phyloP scores from a whole-genome alignment of 345 rosid genomes.

The Draba incana region DNA sequence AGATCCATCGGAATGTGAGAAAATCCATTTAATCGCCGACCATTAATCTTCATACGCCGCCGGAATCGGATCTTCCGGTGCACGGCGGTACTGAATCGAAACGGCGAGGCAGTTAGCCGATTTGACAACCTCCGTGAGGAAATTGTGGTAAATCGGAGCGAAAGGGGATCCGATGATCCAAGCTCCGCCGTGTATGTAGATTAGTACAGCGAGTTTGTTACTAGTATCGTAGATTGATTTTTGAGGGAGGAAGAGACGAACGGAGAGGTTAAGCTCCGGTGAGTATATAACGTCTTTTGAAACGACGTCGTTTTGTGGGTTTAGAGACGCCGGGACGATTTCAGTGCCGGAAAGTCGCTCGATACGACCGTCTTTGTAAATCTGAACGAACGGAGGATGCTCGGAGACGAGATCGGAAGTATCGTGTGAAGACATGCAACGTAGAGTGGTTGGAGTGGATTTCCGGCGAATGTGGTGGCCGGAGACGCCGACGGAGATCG shows the following conservation, averaged over 20 bases:
- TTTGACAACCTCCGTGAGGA: constrained; percentile 41
- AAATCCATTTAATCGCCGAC: constrained; percentile 56
- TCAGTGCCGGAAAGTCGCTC: constrained; percentile 51
- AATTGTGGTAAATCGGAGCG: constrained; percentile 40
- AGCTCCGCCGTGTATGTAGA: constrained; percentile 64
- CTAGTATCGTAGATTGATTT: background rate
- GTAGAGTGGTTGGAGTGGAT: constrained; percentile 31
- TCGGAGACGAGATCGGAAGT: constrained; percentile 36
- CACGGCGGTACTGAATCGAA: constrained; percentile 52
- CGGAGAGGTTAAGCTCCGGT: constrained; percentile 40
- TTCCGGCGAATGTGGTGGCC: constrained; percentile 35
- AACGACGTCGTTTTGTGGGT: constrained; percentile 41
- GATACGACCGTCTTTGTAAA: constrained; percentile 52
- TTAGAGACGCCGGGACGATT: constrained; percentile 45
- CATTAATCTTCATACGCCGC: constrained; percentile 54
- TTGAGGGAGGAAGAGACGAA: constrained; percentile 54
- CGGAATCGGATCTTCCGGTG: constrained; percentile 54
- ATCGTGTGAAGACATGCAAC: constrained; percentile 6
- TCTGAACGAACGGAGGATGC: constrained; percentile 37
- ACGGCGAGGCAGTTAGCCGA: constrained; percentile 47
- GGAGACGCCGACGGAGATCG: constrained; percentile 25
- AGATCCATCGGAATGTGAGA: constrained; percentile 29
- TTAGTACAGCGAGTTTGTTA: constrained; percentile 47
- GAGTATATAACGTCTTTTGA: constrained; percentile 49
- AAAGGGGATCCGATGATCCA: constrained; percentile 50